Percentiles rank a stretch among this genome's conserved stretches.
phyloP scores from a whole-genome alignment of 768 basidiomycete species.

The Daedaleopsis sinensis region DNA sequence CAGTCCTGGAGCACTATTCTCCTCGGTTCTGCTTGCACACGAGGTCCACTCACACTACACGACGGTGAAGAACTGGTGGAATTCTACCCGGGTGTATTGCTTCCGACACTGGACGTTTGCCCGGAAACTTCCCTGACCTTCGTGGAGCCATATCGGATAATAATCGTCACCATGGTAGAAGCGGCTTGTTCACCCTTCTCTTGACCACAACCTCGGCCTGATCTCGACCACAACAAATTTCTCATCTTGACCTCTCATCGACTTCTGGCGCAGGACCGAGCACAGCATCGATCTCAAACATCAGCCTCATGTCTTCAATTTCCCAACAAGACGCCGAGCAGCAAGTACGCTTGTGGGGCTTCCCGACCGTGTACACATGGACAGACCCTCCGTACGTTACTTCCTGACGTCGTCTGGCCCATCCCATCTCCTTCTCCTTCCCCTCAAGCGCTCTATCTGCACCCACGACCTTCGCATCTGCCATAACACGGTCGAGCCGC shows the following conservation, averaged over 20 bases:
- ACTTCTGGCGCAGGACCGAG: not conserved
- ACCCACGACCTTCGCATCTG: not conserved
- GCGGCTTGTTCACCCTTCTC: too few species aligned
- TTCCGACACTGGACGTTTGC: too few species aligned
- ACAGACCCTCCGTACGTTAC: slow-evolving; percentile 30
- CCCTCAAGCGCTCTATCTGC: not conserved
- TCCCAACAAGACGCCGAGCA: slow-evolving; percentile 23
- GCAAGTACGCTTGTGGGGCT: slow-evolving; percentile 32
- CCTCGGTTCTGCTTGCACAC: too few species aligned
- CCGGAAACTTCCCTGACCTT: not conserved
- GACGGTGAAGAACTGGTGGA: too few species aligned
- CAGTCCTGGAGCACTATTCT: too few species aligned
- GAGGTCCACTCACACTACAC: too few species aligned
- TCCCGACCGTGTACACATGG: slow-evolving; percentile 33
- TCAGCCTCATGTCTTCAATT: slow-evolving; percentile 13
- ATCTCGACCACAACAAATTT: not conserved
- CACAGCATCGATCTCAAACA: not conserved
- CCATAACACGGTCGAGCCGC: not conserved
- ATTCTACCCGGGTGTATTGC: too few species aligned
- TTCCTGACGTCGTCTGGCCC: not conserved
- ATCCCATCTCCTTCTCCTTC: not conserved
- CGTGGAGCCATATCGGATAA: not conserved
- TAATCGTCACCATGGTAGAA: too few species aligned
- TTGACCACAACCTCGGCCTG: too few species aligned
- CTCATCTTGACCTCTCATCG: not conserved